phyloP scores from a whole-genome alignment of 2,329 filamentous ascomycete genomes.

The Fusarium subglutinans region DNA sequence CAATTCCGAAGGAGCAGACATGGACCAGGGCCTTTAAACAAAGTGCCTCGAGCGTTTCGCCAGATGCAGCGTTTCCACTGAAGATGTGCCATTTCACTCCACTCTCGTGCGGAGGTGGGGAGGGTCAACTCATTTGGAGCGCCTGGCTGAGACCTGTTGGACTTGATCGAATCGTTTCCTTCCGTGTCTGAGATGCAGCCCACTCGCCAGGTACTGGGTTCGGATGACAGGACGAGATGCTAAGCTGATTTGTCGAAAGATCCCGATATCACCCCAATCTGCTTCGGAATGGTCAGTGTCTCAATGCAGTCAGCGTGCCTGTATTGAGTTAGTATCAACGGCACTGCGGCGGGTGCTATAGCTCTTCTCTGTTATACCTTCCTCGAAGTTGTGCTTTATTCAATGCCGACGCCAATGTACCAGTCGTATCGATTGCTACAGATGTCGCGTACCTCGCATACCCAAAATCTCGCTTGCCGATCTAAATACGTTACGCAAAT shows the following conservation, averaged over 20 bases:
- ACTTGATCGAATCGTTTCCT: constrained; percentile 15
- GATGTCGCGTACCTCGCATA: constrained; percentile 4
- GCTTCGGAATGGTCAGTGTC: neutral
- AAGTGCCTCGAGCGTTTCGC: constrained; percentile 29
- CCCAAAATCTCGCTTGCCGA: constrained; percentile 26
- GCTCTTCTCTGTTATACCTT: neutral
- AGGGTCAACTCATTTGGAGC: constrained; percentile 20
- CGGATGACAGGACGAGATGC: constrained; percentile 2
- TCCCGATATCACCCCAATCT: neutral
- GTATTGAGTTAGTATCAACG: neutral
- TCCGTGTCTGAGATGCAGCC: constrained; percentile 18
- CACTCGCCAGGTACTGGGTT: neutral
- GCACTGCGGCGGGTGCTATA: neutral
- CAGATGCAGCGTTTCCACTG: constrained; percentile 30
- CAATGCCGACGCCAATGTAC: constrained; percentile 4
- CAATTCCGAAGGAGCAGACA: constrained; percentile 2
- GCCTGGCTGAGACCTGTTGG: neutral
- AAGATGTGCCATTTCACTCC: constrained; percentile 14
- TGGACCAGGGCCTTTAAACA: constrained; percentile 28
- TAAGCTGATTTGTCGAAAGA: neutral
- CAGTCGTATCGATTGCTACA: neutral
- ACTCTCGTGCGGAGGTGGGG: constrained; percentile 37
- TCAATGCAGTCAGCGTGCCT: neutral
- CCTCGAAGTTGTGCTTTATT: neutral
- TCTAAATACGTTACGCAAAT: constrained; percentile 14